Base-by-base conservation (phyloP, 2,329 filamentous ascomycete genomes). In the Ustulina deusta region DNA sequence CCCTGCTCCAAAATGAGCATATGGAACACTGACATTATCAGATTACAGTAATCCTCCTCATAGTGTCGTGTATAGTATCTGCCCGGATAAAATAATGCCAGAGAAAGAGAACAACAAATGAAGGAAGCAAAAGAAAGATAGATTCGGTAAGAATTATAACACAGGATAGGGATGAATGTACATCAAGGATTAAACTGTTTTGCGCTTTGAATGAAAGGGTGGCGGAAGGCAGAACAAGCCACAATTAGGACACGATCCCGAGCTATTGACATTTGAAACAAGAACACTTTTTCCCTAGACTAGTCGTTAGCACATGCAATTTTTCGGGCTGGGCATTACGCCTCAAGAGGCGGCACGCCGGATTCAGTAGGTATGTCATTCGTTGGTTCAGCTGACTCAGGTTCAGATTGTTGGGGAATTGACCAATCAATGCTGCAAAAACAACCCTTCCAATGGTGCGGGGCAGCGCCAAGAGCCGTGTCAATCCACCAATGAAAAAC, bases 241-340 rank as follows among this genome's bases (percentile, higher is more conserved):
- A 66, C 54, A 40, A 44, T n/a, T n/a, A 29, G 32, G 17, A 29
- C 22, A 48, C n/a, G 22, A 52, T 52, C 27, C 52, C 34, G 17
- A 58, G 38, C 55, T 61, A 61, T 57, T 56, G 25, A 32, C 51
- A 61, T 52, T 25, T 68, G 65, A 68, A 68, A 68, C 65, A 15
- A 55, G 48, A 40, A 40, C 32, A 25, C 60, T 36, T 29, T 22
- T 56, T 44, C 52, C 40, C n/a, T 44, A 13, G 40, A 3, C 29
- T 42, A 6, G 46, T 27, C 46, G 22, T 17, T 17, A 44, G 9
- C 7, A 20, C 40, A 3, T 29, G 34, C 11, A 52, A 34, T 20
- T 52, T 52, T 42, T 27, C 6, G 36, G 34, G n/a, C 52, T 55
- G 34, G 52, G 34, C 34, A 51, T 22, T 22, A 46, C 42, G 7